A percentile compares a stretch with the other conserved stretches of the same genome.
Evolutionary conservation across 768 basidiomycete species (phyloP).

Genomic region (Boletus tomentosulus): DNA sequence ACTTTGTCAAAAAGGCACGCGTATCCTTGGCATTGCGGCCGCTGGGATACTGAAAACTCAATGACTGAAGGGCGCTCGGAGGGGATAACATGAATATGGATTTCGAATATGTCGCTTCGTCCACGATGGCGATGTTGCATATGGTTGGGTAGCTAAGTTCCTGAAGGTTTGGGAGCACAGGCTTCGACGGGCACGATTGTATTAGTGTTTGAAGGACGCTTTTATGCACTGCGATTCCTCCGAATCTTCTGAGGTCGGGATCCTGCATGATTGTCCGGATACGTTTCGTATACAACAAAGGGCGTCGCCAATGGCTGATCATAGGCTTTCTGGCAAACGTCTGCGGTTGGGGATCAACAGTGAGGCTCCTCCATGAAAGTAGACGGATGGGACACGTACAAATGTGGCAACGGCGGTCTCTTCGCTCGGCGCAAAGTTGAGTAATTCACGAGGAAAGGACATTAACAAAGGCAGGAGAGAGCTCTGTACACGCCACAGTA

Average conservation of each 20-base stretch:
- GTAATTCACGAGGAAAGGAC: slow-evolving; percentile 16
- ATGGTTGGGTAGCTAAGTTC: slow-evolving; percentile 14
- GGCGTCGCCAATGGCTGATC: slow-evolving; percentile 16
- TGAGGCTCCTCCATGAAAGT: not conserved
- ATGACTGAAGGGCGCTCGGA: slow-evolving; percentile 1
- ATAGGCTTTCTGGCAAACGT: slow-evolving; percentile 12
- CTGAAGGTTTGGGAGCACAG: slow-evolving; percentile 22
- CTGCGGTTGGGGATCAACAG: not conserved
- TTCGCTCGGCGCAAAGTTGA: slow-evolving; percentile 13
- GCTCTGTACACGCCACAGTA: slow-evolving; percentile 19
- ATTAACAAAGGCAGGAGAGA: slow-evolving; percentile 15
- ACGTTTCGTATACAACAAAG: slow-evolving; percentile 17
- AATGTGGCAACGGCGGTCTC: slow-evolving; percentile 15
- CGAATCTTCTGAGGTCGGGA: not conserved
- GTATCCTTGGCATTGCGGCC: slow-evolving; percentile 16
- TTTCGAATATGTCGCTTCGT: slow-evolving; percentile 10
- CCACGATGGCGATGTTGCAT: slow-evolving; percentile 17
- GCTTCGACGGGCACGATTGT: slow-evolving; percentile 18
- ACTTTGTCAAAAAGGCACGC: slow-evolving; percentile 6
- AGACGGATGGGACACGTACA: slow-evolving; percentile 3
- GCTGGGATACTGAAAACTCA: slow-evolving; percentile 14
- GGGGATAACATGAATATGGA: slow-evolving; percentile 10
- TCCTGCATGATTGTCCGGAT: slow-evolving; percentile 15
- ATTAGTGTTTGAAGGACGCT: slow-evolving; percentile 15
- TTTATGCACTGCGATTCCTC: slow-evolving; percentile 12